phyloP scores from a whole-genome alignment of 495 filamentous ascomycete genomes.

The Parathielavia appendiculata region DNA sequence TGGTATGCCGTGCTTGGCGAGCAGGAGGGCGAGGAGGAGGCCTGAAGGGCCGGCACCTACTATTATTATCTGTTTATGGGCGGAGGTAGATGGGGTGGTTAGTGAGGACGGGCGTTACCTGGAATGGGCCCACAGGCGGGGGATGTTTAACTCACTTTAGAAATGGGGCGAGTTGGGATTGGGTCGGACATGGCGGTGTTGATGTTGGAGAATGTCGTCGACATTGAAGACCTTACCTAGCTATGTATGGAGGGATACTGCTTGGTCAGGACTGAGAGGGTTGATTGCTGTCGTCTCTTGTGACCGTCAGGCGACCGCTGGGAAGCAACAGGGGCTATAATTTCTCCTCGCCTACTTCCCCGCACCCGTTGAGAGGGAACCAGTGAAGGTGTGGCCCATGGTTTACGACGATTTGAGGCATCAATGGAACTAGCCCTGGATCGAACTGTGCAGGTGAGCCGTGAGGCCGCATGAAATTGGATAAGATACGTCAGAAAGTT shows the following conservation, averaged over 20 bases:
- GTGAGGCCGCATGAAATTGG: no score
- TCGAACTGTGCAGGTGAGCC: not conserved
- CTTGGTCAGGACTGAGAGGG: no score
- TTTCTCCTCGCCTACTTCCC: not conserved
- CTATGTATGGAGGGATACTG: no score
- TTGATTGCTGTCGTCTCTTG: no score
- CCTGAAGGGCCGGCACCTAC: slow-evolving; percentile 57
- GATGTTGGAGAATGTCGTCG: no score
- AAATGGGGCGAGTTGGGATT: not conserved
- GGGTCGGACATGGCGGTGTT: slow-evolving; percentile 4
- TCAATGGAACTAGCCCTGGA: not conserved
- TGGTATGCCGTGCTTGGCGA: slow-evolving; percentile 50
- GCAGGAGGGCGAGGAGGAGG: slow-evolving; percentile 53
- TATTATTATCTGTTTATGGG: slow-evolving; percentile 39
- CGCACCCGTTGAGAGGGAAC: not conserved
- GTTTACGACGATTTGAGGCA: not conserved
- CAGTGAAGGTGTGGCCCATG: not conserved
- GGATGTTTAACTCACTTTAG: not conserved
- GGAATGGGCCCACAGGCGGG: not conserved
- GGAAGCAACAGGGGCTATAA: not conserved
- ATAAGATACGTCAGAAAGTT: no score
- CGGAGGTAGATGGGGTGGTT: not conserved
- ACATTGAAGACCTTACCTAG: no score
- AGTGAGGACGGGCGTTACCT: not conserved
- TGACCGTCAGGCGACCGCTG: no score